These are phyloP conservation scores for Acidiella bohemica DNA, from an alignment of 495 filamentous ascomycete genomes.

Conservation along the genomic window DNA sequence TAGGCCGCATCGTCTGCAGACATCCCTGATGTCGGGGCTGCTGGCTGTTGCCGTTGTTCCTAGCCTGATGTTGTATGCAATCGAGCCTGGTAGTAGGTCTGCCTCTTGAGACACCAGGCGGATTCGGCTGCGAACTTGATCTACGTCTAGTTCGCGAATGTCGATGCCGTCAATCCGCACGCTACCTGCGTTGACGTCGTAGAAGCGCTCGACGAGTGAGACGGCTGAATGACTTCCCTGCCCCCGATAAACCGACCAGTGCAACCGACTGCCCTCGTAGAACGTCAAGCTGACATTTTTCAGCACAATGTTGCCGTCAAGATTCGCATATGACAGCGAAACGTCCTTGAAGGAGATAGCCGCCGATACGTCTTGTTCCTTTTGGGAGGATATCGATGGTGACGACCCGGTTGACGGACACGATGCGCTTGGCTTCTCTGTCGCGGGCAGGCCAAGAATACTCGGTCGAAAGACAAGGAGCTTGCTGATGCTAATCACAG, in stretches of 20 bases:
- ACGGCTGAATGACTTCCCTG: conserved; percentile 46
- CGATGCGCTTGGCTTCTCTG: neutral
- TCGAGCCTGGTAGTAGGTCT: conserved; percentile 21
- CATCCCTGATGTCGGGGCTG: conserved; percentile 13
- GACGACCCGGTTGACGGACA: neutral
- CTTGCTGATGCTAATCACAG: conserved; percentile 20
- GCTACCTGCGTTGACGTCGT: conserved; percentile 30
- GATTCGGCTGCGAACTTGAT: conserved; percentile 6
- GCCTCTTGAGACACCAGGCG: conserved; percentile 23
- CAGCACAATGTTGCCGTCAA: conserved; percentile 31
- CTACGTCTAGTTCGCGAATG: conserved; percentile 12
- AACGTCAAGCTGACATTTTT: conserved; percentile 32
- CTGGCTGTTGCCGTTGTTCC: conserved; percentile 10
- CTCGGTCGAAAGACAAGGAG: conserved; percentile 14
- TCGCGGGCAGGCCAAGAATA: conserved; percentile 7
- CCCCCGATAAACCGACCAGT: conserved; percentile 43
- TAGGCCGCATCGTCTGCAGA: conserved; percentile 15
- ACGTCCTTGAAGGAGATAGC: conserved; percentile 41
- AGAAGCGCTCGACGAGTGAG: conserved; percentile 42
- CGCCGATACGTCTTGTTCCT: no score
- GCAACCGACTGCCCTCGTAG: conserved; percentile 32
- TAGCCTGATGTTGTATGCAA: conserved; percentile 20
- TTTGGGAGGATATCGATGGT: neutral
- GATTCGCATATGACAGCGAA: conserved; percentile 41
- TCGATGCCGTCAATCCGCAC: conserved; percentile 28